Conservation (phyloP, 768 basidiomycete species). For the Dentipellis fragilis region DNA sequence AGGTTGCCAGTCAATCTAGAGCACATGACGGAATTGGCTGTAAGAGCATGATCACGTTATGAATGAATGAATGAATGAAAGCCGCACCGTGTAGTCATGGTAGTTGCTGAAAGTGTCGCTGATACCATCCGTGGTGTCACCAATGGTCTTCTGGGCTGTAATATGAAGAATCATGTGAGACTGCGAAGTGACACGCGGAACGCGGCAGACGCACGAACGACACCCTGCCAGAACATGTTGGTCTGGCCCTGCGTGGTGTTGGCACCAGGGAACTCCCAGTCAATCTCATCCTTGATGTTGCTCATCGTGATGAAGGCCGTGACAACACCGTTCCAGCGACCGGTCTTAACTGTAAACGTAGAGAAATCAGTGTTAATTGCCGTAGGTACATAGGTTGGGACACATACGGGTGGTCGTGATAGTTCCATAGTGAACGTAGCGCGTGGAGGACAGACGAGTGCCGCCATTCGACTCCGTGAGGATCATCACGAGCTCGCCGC, state of each 20-base stretch:
- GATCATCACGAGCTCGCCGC: conserved; percentile 56
- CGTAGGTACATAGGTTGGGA: background rate
- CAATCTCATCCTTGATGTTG: conserved; percentile 76
- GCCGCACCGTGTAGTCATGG: conserved; percentile 64
- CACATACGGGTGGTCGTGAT: conserved; percentile 52
- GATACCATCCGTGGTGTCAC: conserved; percentile 36
- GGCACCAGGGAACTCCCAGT: conserved; percentile 76
- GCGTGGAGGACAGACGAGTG: conserved; percentile 68
- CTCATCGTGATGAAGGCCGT: conserved; percentile 80
- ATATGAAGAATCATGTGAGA: background rate
- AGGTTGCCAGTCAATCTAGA: conserved; percentile 74
- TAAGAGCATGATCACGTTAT: background rate
- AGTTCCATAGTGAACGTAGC: conserved; percentile 74
- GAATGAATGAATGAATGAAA: conserved; percentile 1
- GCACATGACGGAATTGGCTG: background rate
- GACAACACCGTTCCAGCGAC: conserved; percentile 73
- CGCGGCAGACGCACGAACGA: conserved; percentile 40
- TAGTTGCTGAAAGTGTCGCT: conserved; percentile 60
- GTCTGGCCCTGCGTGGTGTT: conserved; percentile 58
- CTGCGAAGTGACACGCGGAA: background rate
- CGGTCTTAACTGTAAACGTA: conserved; percentile 52
- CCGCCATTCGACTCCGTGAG: conserved; percentile 68
- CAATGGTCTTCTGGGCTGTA: conserved; percentile 37
- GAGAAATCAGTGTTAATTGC: conserved; percentile 8
- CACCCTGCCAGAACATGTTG: conserved; percentile 74